These are phyloP conservation scores for Metarhizium anisopliae DNA, from an alignment of 2,329 filamentous ascomycete genomes.

Conservation along the genomic window DNA sequence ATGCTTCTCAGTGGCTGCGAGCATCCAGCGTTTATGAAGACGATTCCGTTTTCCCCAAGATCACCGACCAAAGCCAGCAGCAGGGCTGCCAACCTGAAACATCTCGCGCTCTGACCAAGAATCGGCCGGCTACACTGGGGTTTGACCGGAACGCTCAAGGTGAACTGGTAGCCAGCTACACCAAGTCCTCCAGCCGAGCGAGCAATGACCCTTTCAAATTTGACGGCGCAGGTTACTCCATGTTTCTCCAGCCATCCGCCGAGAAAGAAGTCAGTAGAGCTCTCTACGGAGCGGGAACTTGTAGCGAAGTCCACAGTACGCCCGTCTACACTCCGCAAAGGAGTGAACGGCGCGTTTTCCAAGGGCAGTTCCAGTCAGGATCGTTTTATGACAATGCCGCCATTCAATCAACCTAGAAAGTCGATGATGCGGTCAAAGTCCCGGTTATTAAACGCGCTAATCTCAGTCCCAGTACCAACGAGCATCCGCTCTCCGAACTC, in stretches of 20 bases:
- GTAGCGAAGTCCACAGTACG: slow-evolving; percentile 9
- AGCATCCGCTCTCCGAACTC: slow-evolving; percentile 7
- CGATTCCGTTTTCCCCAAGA: not conserved
- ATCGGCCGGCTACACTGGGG: slow-evolving; percentile 7
- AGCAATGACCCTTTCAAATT: slow-evolving; percentile 38
- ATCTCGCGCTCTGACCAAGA: not conserved
- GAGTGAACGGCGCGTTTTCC: not conserved
- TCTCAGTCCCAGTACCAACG: not conserved
- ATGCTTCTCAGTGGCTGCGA: not conserved
- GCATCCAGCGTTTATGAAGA: slow-evolving; percentile 7
- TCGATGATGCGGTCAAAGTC: slow-evolving; percentile 29
- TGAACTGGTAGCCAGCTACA: slow-evolving; percentile 10
- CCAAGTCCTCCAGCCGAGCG: slow-evolving; percentile 24
- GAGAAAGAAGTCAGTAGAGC: slow-evolving; percentile 35
- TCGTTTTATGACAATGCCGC: slow-evolving; percentile 28
- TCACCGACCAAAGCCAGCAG: not conserved
- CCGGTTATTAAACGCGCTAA: slow-evolving; percentile 16
- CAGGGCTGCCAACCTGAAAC: not conserved
- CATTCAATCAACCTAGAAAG: slow-evolving; percentile 30
- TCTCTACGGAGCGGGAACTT: slow-evolving; percentile 21
- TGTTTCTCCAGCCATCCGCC: slow-evolving; percentile 26
- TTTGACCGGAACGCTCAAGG: slow-evolving; percentile 3
- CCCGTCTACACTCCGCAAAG: not conserved
- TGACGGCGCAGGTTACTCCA: slow-evolving; percentile 28
- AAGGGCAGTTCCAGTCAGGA: slow-evolving; percentile 1